phyloP scores from a whole-genome alignment of 768 basidiomycete species.

The Coprinopsis cinerea region DNA sequence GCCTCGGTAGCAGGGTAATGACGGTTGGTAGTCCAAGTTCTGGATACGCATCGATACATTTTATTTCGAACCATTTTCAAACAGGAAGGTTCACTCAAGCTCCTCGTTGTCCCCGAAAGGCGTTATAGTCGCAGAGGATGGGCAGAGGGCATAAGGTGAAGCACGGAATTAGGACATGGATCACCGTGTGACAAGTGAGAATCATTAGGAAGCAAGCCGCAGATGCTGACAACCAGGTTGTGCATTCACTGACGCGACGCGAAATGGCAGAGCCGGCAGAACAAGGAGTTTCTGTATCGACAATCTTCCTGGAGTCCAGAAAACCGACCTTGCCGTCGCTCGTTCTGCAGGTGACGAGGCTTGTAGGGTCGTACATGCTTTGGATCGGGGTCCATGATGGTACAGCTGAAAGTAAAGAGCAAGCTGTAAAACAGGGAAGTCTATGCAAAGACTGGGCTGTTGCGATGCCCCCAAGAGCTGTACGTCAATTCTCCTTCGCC shows the following conservation, averaged over 20 bases:
- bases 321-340: slow-evolving; percentile 51
- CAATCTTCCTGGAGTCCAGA: slow-evolving; percentile 42
- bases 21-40: not conserved
- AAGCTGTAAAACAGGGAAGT: slow-evolving; percentile 47
- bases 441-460: slow-evolving; percentile 78
- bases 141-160: not conserved
- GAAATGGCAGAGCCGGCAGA: not conserved
- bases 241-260: too few species aligned
- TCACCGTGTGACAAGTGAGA: slow-evolving; percentile 5
- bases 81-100: not conserved
- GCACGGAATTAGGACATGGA: not conserved
- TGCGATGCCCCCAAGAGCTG: slow-evolving; percentile 58
- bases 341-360: slow-evolving; percentile 57
- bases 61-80: not conserved
- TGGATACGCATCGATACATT: not conserved
- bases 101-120: too few species aligned
- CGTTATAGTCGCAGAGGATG: not conserved
- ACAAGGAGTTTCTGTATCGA: slow-evolving; percentile 35
- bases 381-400: slow-evolving; percentile 67
- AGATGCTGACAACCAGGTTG: not conserved
- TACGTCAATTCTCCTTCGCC: slow-evolving; percentile 17
- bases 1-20: not conserved
- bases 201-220: not conserved
- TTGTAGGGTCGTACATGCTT: slow-evolving; percentile 75
- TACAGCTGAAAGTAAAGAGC: slow-evolving; percentile 35